Conservation (phyloP, 352 stramenopile genomes). For the Hyaloperonospora arabidopsidis region DNA sequence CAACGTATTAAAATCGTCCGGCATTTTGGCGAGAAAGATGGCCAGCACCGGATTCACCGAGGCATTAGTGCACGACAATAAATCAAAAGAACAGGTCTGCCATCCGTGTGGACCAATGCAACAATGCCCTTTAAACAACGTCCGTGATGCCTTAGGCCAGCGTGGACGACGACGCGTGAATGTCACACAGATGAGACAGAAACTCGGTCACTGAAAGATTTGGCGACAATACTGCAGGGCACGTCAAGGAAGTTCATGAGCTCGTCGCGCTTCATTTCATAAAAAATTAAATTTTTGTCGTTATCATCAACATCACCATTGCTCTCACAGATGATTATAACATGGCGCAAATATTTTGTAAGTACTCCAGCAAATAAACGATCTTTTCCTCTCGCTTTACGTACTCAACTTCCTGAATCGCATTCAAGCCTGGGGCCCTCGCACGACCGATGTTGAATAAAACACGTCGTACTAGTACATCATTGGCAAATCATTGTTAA, state of each 20-base stretch:
- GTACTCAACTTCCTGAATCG: too few species aligned
- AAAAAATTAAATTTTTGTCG: too few species aligned
- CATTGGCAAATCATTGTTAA: too few species aligned
- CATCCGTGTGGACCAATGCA: slow-evolving; percentile 82
- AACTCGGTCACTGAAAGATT: slow-evolving; percentile 78
- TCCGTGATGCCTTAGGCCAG: slow-evolving; percentile 68
- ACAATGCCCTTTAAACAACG: slow-evolving; percentile 69
- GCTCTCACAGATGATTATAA: too few species aligned
- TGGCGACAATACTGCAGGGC: slow-evolving; percentile 66
- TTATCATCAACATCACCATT: too few species aligned
- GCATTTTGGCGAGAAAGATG: slow-evolving; percentile 66
- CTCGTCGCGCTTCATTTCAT: too few species aligned
- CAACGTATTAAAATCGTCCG: slow-evolving; percentile 57
- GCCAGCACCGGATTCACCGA: slow-evolving; percentile 71
- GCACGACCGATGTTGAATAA: too few species aligned
- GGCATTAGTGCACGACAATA: slow-evolving; percentile 76
- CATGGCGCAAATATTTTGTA: too few species aligned
- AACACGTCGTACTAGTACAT: too few species aligned
- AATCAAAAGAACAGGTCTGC: slow-evolving; percentile 63
- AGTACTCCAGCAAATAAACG: too few species aligned
- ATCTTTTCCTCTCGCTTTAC: too few species aligned
- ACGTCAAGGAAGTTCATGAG: slow-evolving; percentile 10
- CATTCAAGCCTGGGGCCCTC: too few species aligned
- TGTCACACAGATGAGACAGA: slow-evolving; percentile 71
- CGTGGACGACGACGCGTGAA: slow-evolving; percentile 70